Evolutionary conservation across 2,329 filamentous ascomycete species (phyloP).

Genomic region (Fusarium transvaalense): DNA sequence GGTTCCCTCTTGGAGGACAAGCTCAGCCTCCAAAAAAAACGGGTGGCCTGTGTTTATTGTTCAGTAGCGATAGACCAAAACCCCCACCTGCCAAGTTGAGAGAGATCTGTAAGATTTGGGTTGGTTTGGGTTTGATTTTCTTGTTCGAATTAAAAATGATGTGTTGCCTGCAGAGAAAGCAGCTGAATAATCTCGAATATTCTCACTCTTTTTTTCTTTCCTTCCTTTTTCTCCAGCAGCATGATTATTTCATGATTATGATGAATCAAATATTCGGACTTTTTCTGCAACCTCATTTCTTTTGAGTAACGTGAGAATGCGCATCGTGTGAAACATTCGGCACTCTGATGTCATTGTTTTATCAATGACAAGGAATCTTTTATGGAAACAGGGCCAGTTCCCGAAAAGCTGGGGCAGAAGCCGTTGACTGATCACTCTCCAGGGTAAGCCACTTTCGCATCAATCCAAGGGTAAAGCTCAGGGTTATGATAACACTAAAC

Average conservation of each 20-base stretch:
- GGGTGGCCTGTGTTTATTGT: conserved; percentile 14
- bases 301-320: not conserved
- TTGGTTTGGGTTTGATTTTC: no score
- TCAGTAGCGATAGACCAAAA: conserved; percentile 1
- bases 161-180: not conserved
- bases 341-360: conserved; percentile 35
- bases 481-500: conserved; percentile 3
- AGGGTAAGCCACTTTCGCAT: conserved; percentile 22
- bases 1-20: conserved; percentile 34
- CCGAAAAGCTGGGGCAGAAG: conserved; percentile 5
- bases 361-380: conserved; percentile 18
- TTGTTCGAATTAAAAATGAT: conserved; percentile 1
- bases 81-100: conserved; percentile 16
- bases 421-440: not conserved
- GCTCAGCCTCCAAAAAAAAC: conserved; percentile 27
- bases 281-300: conserved; percentile 5
- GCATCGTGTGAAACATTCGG: conserved; percentile 13
- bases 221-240: not conserved
- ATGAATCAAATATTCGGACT: conserved; percentile 6
- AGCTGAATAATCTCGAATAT: conserved; percentile 32
- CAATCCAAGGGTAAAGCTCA: conserved; percentile 22
- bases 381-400: not conserved
- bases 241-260: conserved; percentile 2
- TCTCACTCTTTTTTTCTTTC: not conserved
- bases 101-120: conserved; percentile 6